phyloP scores from a whole-genome alignment of 1,284 basidiomycete species.

The Apiotrichum mycotoxinovorans region DNA sequence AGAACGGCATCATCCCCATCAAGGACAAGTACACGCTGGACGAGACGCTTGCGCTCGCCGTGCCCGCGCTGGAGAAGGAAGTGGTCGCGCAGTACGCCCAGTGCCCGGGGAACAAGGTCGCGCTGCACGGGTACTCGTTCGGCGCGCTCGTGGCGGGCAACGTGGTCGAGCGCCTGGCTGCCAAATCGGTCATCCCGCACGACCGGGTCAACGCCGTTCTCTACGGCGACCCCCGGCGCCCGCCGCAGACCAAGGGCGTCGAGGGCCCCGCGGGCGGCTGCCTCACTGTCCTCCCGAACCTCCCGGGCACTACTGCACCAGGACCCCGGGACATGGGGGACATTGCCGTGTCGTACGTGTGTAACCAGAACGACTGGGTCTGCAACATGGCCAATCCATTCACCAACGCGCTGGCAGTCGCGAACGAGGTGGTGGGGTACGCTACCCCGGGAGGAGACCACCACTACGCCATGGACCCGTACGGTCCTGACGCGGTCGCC shows the following conservation, averaged over 20 bases:
- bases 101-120: not conserved
- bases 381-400: conserved; percentile 1
- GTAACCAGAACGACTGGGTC: not conserved
- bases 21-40: not conserved
- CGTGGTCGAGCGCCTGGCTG: not conserved
- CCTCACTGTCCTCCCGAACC: not conserved
- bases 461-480: not conserved
- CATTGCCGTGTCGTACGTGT: not conserved
- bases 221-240: not conserved
- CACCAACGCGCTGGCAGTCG: not conserved
- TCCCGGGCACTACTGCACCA: not conserved
- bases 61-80: not conserved
- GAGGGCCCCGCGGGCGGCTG: not conserved
- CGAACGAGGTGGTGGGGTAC: not conserved
- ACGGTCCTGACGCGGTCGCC: not conserved
- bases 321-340: not conserved
- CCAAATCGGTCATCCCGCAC: not conserved
- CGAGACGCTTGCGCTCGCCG: not conserved
- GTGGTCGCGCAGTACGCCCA: not conserved
- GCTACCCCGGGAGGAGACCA: not conserved
- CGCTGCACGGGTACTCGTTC: not conserved
- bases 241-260: not conserved
- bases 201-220: not conserved
- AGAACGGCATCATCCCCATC: not conserved
- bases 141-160: not conserved